Evolutionary conservation across 805 yeast species (phyloP).

Genomic region (Candida loeiensis): DNA sequence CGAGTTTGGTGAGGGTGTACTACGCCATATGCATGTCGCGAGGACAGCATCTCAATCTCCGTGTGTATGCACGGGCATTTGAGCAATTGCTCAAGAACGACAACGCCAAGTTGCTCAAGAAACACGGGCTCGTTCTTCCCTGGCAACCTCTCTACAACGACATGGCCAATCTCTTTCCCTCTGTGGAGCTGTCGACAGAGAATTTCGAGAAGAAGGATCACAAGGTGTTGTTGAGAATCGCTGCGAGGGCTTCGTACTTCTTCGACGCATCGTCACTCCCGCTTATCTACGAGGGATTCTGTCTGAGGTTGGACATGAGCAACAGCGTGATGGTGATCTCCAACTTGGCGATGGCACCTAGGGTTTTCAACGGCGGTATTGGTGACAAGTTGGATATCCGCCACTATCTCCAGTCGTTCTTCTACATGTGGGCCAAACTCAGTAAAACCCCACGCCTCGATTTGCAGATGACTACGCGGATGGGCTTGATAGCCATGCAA

Average conservation of each 20-base stretch:
- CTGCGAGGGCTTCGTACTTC: conserved; percentile 52
- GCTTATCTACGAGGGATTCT: conserved; percentile 46
- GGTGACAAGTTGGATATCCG: conserved; percentile 38
- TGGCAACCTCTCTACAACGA: conserved; percentile 47
- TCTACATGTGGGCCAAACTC: conserved; percentile 67
- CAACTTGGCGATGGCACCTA: conserved; percentile 55
- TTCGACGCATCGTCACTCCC: conserved; percentile 49
- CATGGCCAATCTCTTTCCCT: conserved; percentile 29
- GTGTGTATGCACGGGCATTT: conserved; percentile 60
- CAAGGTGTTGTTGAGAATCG: conserved; percentile 47
- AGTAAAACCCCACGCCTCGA: conserved; percentile 51
- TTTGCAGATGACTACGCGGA: conserved; percentile 57
- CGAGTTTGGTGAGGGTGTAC: conserved; percentile 62
- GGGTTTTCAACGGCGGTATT: conserved; percentile 30
- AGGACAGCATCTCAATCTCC: conserved; percentile 63
- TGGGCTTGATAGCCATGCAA: conserved; percentile 58
- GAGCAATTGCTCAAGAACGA: conserved; percentile 52
- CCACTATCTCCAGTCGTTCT: conserved; percentile 61
- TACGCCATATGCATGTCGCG: conserved; percentile 68
- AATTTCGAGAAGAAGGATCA: conserved; percentile 47
- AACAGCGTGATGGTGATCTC: conserved; percentile 52
- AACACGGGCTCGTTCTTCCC: conserved; percentile 44
- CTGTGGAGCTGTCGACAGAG: conserved; percentile 35
- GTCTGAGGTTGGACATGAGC: conserved; percentile 50
- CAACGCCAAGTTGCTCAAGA: conserved; percentile 28